Evolutionary conservation across 805 yeast genomes (phyloP).

Genomic region (Candida stauntonica): DNA sequence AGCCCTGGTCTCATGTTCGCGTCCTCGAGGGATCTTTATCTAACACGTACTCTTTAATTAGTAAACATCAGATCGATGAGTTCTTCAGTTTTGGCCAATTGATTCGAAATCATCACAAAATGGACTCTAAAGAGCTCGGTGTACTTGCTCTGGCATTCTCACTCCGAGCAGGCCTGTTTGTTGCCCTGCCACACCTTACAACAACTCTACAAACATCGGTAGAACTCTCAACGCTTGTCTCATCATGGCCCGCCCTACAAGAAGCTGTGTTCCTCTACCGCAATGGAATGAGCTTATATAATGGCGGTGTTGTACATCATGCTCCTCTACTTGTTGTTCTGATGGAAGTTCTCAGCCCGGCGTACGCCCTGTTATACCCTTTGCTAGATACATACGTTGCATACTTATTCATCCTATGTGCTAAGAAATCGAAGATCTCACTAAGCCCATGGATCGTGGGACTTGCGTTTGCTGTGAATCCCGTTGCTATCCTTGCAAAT

Average conservation of each 20-base stretch:
- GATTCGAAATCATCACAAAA: neutral
- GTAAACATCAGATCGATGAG: too few species aligned
- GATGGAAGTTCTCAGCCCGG: conserved; percentile 33
- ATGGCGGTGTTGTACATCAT: conserved; percentile 85
- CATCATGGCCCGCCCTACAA: conserved; percentile 57
- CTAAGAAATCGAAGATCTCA: conserved; percentile 29
- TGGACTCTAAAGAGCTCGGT: conserved; percentile 8
- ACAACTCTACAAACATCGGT: conserved; percentile 34
- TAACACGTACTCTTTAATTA: neutral
- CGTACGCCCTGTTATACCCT: conserved; percentile 42
- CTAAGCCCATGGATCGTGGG: conserved; percentile 45
- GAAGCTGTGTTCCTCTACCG: conserved; percentile 65
- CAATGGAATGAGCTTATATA: conserved; percentile 60
- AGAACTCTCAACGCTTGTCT: conserved; percentile 67
- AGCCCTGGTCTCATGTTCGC: neutral
- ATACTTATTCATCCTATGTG: conserved; percentile 45
- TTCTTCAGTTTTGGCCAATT: too few species aligned
- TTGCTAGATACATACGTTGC: conserved; percentile 57
- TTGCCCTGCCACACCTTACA: conserved; percentile 17
- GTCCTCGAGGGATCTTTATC: neutral
- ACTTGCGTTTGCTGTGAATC: conserved; percentile 72
- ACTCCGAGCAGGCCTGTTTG: conserved; percentile 18
- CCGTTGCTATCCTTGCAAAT: conserved; percentile 65
- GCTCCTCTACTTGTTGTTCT: conserved; percentile 66
- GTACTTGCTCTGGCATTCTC: conserved; percentile 15